Conservation (phyloP, 1,284 basidiomycete species). For the Fomitiporia mediterranea region DNA sequence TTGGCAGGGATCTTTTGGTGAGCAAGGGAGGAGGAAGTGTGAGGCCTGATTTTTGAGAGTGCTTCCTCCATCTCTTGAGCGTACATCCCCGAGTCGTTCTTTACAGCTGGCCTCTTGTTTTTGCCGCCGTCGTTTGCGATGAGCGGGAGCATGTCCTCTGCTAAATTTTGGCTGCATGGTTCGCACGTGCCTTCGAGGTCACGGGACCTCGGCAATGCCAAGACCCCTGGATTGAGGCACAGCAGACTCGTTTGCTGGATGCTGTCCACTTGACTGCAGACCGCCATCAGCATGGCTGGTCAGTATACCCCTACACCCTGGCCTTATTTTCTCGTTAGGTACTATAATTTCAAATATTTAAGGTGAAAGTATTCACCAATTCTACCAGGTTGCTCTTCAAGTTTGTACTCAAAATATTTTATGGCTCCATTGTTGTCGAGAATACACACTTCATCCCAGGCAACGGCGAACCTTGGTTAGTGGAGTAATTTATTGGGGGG, state of each 20-base stretch:
- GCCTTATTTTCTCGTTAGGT: slow-evolving; percentile 68
- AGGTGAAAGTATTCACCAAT: slow-evolving; percentile 1
- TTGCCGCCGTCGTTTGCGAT: slow-evolving; percentile 2
- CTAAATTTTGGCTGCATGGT: slow-evolving; percentile 8
- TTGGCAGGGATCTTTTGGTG: slow-evolving; percentile 92
- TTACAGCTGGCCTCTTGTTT: not conserved
- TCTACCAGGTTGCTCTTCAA: slow-evolving; percentile 56
- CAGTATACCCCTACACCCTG: slow-evolving; percentile 44
- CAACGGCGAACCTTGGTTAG: slow-evolving; percentile 69
- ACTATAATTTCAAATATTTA: not conserved
- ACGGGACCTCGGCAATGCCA: not conserved
- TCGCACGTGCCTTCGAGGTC: not conserved
- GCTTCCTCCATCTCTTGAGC: slow-evolving; percentile 48
- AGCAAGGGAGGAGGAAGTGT: slow-evolving; percentile 74
- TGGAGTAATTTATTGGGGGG: too few species aligned
- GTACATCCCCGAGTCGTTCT: not conserved
- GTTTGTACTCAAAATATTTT: slow-evolving; percentile 83
- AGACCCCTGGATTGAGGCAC: not conserved
- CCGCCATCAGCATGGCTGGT: slow-evolving; percentile 4
- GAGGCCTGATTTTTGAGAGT: slow-evolving; percentile 84
- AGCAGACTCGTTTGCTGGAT: not conserved
- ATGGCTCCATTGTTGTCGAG: slow-evolving; percentile 84
- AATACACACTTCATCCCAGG: slow-evolving; percentile 64
- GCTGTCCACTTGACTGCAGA: not conserved
- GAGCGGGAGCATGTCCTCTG: not conserved